Percentiles rank a stretch among this genome's conserved stretches.
phyloP scores from a whole-genome alignment of 2,329 filamentous ascomycete genomes.

The Ophiocordyceps camponoti-floridani region DNA sequence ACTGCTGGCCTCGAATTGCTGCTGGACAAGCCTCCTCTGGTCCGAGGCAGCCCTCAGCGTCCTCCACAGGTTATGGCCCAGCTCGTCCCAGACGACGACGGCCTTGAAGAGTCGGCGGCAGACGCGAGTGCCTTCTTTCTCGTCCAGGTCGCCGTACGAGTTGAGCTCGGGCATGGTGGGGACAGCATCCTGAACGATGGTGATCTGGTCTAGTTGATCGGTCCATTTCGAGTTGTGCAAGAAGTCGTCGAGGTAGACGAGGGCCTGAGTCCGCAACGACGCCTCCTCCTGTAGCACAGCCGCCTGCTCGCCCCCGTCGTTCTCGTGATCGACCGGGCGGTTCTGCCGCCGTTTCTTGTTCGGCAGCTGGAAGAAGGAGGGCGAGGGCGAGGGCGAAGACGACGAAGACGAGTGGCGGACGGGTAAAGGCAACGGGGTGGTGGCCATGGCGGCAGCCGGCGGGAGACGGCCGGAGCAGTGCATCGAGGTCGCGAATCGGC shows the following conservation, averaged over 20 bases:
- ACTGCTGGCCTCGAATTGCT: conserved; percentile 1
- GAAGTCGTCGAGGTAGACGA: conserved; percentile 14
- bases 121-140: conserved; percentile 16
- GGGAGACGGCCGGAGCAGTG: neutral
- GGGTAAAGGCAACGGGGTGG: neutral
- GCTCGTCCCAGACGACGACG: conserved; percentile 19
- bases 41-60: conserved; percentile 6
- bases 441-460: neutral
- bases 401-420: conserved; percentile 1
- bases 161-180: conserved; percentile 16
- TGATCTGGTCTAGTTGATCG: conserved; percentile 14
- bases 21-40: conserved; percentile 3
- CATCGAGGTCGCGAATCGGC: neutral
- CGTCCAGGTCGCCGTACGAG: conserved; percentile 13
- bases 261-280: conserved; percentile 12
- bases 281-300: conserved; percentile 12
- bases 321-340: conserved; percentile 5
- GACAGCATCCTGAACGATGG: conserved; percentile 14
- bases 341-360: conserved; percentile 7
- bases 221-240: conserved; percentile 11
- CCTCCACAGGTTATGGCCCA: conserved; percentile 17
- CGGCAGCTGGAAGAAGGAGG: conserved; percentile 8
- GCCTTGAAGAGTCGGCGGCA: conserved; percentile 19
- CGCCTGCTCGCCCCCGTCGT: conserved; percentile 4
- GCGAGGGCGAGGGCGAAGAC: conserved; percentile 1